Base-by-base conservation (phyloP, 1,139 yeast genomes). In the Kazachstania sp. region DNA sequence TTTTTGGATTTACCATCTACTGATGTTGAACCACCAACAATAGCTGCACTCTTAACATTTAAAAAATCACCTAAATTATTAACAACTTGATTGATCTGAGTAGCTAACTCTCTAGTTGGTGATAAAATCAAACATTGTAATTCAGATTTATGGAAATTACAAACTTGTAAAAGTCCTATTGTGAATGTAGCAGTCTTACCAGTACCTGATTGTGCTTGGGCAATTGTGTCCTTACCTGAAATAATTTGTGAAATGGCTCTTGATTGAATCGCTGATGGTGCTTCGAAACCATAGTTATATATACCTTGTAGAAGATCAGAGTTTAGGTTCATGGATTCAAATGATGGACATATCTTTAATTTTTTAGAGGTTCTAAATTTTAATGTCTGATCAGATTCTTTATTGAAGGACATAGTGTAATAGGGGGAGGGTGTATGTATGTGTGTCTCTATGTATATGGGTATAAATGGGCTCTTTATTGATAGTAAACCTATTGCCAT, bases 201-300 rank as follows among this genome's bases (percentile, higher is more conserved):
- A 1, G 98, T 92, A 52, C 98, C 98, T 4, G 96, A 86, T 65
- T 92, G 98, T 11, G 97, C 97, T 68, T 92, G 98, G 19, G 97
- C 97, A 51, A 92, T 86, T 2, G 92, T 86, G 65, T 92, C 98
- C 58, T 83, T 77, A 4, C 97, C 97, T 45, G 83, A 77, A 46
- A 90, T 87, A 53, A 90, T 88, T 62, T 90, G 97, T 70, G 85
- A 77, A 49, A 92, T 92, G 34, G 97, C 98, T 57, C 97, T 74
- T 39, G 95, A 86, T 67, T 92, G 98, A 67, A 92, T 92, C 7
- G 97, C 88, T 23, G 96, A 86, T 16, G 98, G 98, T 11, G 84
- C 78, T 67, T 88, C 96, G 63, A 88, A 92, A 18, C 98, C 97
- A 66, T 88, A 88, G 16, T 83, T 81, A 65, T 86, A 90, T 43